Percentiles rank a stretch among this genome's conserved stretches.
phyloP scores from a whole-genome alignment of 2,329 filamentous ascomycete genomes.

The Cladophialophora yegresii region DNA sequence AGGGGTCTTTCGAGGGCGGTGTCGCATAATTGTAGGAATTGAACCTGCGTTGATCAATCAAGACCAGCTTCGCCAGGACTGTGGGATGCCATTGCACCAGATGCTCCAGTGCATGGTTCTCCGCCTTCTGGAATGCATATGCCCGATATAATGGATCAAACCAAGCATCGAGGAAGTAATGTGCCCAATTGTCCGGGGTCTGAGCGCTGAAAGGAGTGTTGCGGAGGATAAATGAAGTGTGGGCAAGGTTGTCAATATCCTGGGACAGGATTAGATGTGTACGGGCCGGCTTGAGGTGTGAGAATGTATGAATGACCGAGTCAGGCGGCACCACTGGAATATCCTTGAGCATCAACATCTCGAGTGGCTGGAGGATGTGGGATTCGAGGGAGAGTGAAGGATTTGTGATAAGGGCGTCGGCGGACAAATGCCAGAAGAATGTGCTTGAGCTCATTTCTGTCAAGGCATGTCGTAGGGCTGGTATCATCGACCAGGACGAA shows the following conservation, averaged over 20 bases:
- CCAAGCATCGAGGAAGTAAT: conserved; percentile 92
- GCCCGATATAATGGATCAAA: conserved; percentile 89
- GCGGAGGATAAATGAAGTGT: conserved; percentile 75
- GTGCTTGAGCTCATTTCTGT: conserved; percentile 72
- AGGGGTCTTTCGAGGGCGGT: conserved; percentile 38
- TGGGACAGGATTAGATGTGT: conserved; percentile 83
- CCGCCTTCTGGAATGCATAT: conserved; percentile 96
- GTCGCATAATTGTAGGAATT: conserved; percentile 69
- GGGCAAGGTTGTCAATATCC: conserved; percentile 75
- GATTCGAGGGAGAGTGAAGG: conserved; percentile 68
- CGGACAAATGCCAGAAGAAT: conserved; percentile 85
- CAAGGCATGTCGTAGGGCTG: conserved; percentile 86
- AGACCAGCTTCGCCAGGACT: conserved; percentile 81
- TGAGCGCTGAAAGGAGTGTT: conserved; percentile 31
- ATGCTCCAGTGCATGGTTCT: conserved; percentile 86
- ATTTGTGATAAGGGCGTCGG: conserved; percentile 87
- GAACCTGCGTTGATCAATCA: conserved; percentile 82
- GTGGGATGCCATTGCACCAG: conserved; percentile 97
- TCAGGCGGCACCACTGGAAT: conserved; percentile 87
- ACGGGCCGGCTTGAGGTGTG: conserved; percentile 72
- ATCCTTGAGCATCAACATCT: conserved; percentile 80
- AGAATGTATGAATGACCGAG: conserved; percentile 94
- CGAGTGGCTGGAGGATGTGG: conserved; percentile 71
- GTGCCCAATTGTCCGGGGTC: conserved; percentile 74
- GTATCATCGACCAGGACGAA: conserved; percentile 65